Base-by-base conservation (phyloP, 2,329 filamentous ascomycete species). In the Apiospora saccharicola region DNA sequence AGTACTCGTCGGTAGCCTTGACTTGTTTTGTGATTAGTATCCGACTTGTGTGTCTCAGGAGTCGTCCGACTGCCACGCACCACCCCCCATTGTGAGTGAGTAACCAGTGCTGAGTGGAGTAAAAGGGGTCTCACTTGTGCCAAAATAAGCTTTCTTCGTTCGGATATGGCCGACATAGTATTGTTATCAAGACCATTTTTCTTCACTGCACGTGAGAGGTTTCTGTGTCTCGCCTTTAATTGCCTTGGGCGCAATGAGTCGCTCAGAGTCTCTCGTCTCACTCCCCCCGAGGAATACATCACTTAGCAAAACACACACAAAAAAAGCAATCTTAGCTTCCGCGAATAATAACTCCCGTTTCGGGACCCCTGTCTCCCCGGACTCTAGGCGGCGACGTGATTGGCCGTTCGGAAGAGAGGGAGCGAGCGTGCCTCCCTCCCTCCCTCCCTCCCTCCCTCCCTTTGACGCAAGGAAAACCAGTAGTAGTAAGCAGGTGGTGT, bases 321-420 rank as follows among this genome's bases (percentile, higher is more conserved):
- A 51, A 57, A 64, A 64, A 41, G 34, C 34, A 64, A 64, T 24
- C 19, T 64, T 41, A 41, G 57, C 57, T 19, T 64, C 57, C 10
- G 34, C 57, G 57, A 64, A 64, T 41, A 7, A 22, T 10, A 64
- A 14, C 22, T 41, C 34, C 57, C 19, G 57, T 64, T 2, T n/a
- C n/a, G 22, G 34, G 19, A 64, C 22, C 57, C 57, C 34, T 64
- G 34, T 64, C 57, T 64, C 57, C 57, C 57, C 57, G 57, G 57
- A 64, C 16, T n/a, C 34, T 10, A 64, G 4, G 34, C 6, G 57
- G 3, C 13, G 19, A 24, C 16, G 8, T 64, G 57, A 64, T 64
- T 64, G 57, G 30, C 19, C 16, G 34, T 19, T 13, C 34, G 12
- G 41, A 34, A 8, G 57, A 64, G 34, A n/a, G 26, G 26, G 26